A percentile compares a stretch with the other conserved stretches of the same genome.
phyloP scores from a whole-genome alignment of 2,329 filamentous ascomycete genomes.

The Ambrosiella cleistominuta region DNA sequence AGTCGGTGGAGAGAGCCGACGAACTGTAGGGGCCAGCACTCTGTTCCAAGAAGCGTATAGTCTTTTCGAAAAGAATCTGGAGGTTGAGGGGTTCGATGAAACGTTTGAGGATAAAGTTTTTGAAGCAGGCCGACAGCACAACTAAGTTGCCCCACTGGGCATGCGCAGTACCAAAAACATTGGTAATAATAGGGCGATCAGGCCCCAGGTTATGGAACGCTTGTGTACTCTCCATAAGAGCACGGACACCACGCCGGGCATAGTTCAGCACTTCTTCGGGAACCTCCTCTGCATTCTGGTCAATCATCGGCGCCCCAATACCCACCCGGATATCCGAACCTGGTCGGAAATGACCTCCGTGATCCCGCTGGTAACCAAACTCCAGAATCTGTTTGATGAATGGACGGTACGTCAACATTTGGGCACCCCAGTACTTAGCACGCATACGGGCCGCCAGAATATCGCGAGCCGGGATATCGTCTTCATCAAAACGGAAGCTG shows the following conservation, averaged over 20 bases:
- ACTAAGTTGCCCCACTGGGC: conserved; percentile 96
- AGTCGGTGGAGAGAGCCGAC: conserved; percentile 49
- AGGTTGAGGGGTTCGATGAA: conserved; percentile 41
- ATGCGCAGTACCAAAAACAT: conserved; percentile 87
- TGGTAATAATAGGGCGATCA: conserved; percentile 73
- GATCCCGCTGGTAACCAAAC: conserved; percentile 19
- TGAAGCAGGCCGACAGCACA: conserved; percentile 68
- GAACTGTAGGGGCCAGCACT: conserved; percentile 52
- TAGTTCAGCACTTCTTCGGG: conserved; percentile 32
- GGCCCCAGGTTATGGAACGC: conserved; percentile 53
- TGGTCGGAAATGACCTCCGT: not conserved
- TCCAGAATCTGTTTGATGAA: conserved; percentile 45
- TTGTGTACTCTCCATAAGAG: conserved; percentile 67
- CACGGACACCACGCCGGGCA: conserved; percentile 47
- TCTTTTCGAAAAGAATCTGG: conserved; percentile 46
- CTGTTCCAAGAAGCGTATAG: conserved; percentile 57
- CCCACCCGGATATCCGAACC: conserved; percentile 12
- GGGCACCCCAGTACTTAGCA: conserved; percentile 86
- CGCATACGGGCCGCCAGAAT: conserved; percentile 71
- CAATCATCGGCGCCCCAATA: conserved; percentile 19
- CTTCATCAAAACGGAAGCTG: conserved; percentile 41
- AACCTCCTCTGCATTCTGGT: conserved; percentile 16
- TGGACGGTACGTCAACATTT: conserved; percentile 75
- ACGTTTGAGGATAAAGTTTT: conserved; percentile 41
- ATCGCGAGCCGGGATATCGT: conserved; percentile 52